Conservation (phyloP, 129 eudicot species). For the Dittrichia graveolens region DNA sequence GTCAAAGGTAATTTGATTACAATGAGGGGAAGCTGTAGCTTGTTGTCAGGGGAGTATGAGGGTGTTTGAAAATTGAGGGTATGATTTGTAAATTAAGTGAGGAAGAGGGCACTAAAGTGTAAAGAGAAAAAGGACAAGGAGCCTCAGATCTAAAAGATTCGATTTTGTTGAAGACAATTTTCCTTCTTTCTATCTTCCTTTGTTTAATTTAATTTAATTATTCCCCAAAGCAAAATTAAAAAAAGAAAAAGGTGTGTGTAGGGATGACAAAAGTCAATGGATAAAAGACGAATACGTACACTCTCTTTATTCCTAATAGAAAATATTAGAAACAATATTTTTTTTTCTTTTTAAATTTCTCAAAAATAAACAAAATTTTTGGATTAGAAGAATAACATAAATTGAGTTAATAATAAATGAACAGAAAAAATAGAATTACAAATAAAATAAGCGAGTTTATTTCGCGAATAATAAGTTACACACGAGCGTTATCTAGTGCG, state of each 20-base stretch:
- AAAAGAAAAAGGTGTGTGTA: constrained; percentile 27
- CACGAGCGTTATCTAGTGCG: too few relatives aligned
- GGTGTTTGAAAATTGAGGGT: constrained; percentile 1
- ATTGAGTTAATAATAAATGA: too few relatives aligned
- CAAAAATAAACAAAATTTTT: too few relatives aligned
- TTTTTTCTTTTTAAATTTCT: too few relatives aligned
- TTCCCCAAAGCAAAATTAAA: constrained; percentile 1
- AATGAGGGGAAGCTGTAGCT: constrained; percentile 2
- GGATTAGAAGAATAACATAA: too few relatives aligned
- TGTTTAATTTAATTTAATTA: background rate
- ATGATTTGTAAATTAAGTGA: constrained; percentile 31
- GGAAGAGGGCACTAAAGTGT: constrained; percentile 32
- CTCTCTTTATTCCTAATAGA: background rate
- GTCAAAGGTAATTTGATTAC: background rate
- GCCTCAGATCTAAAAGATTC: constrained; percentile 31
- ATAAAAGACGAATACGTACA: background rate
- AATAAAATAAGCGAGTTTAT: too few relatives aligned
- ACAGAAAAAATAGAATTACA: too few relatives aligned
- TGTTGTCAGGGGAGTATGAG: background rate
- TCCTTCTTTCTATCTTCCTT: background rate
- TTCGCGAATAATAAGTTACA: too few relatives aligned
- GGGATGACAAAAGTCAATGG: constrained; percentile 30
- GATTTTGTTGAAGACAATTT: constrained; percentile 26
- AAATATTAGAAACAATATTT: background rate
- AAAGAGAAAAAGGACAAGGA: constrained; percentile 10